Base-by-base conservation (phyloP, 805 yeast genomes). In the Sporopachydermia lactativora region DNA sequence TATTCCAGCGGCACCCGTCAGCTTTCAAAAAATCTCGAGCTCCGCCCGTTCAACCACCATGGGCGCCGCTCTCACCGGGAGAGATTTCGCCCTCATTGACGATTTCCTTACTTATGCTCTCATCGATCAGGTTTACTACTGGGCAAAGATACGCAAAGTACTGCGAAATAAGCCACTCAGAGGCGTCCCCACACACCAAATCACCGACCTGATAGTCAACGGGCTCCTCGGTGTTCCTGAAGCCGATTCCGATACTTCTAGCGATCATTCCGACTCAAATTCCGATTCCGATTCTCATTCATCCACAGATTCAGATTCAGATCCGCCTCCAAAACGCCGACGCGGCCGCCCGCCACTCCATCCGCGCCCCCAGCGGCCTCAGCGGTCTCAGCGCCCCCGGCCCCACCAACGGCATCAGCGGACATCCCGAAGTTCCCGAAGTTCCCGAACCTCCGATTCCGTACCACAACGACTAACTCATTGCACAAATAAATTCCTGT, bases 81-180 rank as follows among this genome's bases (percentile, higher is more conserved):
- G 36, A 28, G 36, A 38, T 19, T 34, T 47, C 37, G 15, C 45
- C 13, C 19, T 37, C 5, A 41, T 47, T 39, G 49, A 47, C 34
- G 47, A 18, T 35, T 15, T 43, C 35, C 40, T 43, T 39, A 43
- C 43, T 15, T 17, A 17, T 11, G n/a, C 39, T 8, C 38, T 46
- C 19, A 18, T 47, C 18, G 49, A 46, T 39, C 38, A 45, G 17
- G 34, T 47, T 53, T 17, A 45, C 44, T 58, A 50, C 39, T 58
- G 62, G 61, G 46, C 51, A 17, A 44, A 43, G 18, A 48, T 47
- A 8, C 47, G 58, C 15, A 59, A 59, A 38, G 50, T 51, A 35
- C 45, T 49, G 17, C 52, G 44, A 18, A 48, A 46, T 42, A 47
- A 47, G 34, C 45, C 47, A 17, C 37, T 52, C 5, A 47, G 54